These are phyloP conservation scores for Pythium folliculosum DNA, from an alignment of 352 stramenopile species.

Conservation along the genomic window DNA sequence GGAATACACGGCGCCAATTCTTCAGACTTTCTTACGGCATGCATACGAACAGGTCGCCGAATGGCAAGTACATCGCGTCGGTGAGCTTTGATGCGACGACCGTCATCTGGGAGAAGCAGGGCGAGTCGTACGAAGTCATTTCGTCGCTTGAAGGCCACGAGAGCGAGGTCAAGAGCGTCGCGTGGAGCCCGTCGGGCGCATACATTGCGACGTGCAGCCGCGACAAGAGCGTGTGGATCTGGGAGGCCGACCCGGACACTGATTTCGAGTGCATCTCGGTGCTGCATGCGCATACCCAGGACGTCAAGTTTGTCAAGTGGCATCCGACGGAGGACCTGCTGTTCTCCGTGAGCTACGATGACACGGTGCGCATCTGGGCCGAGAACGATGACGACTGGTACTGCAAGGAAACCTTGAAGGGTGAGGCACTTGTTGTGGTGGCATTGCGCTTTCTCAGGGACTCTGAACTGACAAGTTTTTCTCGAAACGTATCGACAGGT, in stretches of 20 bases:
- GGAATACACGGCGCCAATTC: no score
- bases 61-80: constrained; percentile 89
- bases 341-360: constrained; percentile 94
- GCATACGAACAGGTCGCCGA: constrained; percentile 48
- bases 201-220: constrained; percentile 97
- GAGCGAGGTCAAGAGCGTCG: constrained; percentile 97
- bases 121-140: constrained; percentile 91
- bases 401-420: constrained; percentile 91
- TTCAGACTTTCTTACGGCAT: neutral
- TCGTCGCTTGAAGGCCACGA: constrained; percentile 98
- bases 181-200: constrained; percentile 92
- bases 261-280: constrained; percentile 98
- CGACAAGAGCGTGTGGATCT: constrained; percentile 99
- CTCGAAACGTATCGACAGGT: no score
- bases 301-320: constrained; percentile 97
- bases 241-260: constrained; percentile 92
- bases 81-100: constrained; percentile 97
- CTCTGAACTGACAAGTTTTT: no score
- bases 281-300: constrained; percentile 94
- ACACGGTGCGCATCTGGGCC: constrained; percentile 95
- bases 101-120: constrained; percentile 93
- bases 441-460: neutral
- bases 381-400: constrained; percentile 98
- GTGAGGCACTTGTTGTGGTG: constrained; percentile 19
- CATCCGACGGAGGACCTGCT: constrained; percentile 87